phyloP scores from a whole-genome alignment of 2,329 filamentous ascomycete genomes.

The Trichoderma sp. region DNA sequence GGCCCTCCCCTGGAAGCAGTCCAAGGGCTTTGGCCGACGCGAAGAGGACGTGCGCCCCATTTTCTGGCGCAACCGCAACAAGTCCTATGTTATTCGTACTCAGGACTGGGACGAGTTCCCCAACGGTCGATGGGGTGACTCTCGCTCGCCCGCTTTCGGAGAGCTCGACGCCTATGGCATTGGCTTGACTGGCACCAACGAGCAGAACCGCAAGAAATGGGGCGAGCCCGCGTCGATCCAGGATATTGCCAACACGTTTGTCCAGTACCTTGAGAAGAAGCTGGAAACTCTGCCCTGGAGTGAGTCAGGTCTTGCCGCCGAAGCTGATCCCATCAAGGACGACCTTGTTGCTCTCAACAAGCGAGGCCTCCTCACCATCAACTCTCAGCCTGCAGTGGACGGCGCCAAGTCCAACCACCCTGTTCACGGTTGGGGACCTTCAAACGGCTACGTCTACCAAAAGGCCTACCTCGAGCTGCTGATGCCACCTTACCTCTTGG shows the following conservation, averaged over 20 bases:
- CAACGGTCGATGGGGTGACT: constrained; percentile 98
- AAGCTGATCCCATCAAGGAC: constrained; percentile 75
- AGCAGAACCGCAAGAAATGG: constrained; percentile 95
- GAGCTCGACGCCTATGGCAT: constrained; percentile 94
- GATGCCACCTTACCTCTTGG: constrained; percentile 76
- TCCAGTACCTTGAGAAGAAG: constrained; percentile 79
- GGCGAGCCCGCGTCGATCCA: constrained; percentile 77
- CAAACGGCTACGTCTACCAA: constrained; percentile 96
- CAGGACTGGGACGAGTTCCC: constrained; percentile 99
- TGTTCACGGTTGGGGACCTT: constrained; percentile 90
- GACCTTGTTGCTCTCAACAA: constrained; percentile 81
- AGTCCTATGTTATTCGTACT: constrained; percentile 91
- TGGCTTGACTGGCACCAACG: constrained; percentile 89
- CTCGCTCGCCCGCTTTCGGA: constrained; percentile 92
- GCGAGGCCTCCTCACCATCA: constrained; percentile 89
- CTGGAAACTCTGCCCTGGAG: constrained; percentile 90
- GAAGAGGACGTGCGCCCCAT: constrained; percentile 96
- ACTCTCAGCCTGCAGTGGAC: constrained; percentile 94
- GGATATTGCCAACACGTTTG: constrained; percentile 81
- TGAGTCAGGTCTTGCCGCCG: constrained; percentile 79
- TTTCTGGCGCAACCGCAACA: constrained; percentile 97
- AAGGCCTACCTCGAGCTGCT: constrained; percentile 96
- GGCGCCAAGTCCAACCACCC: constrained; percentile 85
- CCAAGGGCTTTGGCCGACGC: constrained; percentile 81
- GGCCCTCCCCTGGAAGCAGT: constrained; percentile 94